phyloP scores from a whole-genome alignment of 2,329 filamentous ascomycete genomes.

The Fusarium tjaetaba region DNA sequence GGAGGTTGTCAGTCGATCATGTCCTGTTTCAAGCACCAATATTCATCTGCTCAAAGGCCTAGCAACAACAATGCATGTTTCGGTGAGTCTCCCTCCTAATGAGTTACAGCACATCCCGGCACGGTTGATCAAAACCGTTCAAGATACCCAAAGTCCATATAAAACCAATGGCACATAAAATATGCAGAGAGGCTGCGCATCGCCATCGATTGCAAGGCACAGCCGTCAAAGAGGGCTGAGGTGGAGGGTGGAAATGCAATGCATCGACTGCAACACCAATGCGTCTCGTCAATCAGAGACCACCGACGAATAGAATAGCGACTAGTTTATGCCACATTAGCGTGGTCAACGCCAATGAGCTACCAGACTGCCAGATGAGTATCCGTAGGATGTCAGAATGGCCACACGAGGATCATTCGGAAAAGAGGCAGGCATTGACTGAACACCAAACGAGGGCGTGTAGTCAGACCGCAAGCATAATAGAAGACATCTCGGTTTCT shows the following conservation, averaged over 20 bases:
- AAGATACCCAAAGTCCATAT: not conserved
- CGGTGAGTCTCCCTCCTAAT: not conserved
- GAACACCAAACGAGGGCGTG: not conserved
- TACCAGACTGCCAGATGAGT: not conserved
- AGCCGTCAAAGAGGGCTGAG: constrained; percentile 44
- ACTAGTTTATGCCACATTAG: not conserved
- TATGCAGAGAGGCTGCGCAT: constrained; percentile 36
- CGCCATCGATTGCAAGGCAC: constrained; percentile 40
- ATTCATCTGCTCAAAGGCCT: constrained; percentile 15
- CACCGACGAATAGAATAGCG: constrained; percentile 9
- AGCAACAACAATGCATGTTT: not conserved
- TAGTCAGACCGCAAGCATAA: not conserved
- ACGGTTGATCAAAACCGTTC: not conserved
- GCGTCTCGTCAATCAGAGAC: constrained; percentile 8
- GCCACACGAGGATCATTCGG: constrained; percentile 28
- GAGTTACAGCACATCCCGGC: not conserved
- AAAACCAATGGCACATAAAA: not conserved
- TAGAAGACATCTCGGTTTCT: not conserved
- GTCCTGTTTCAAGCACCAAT: not conserved
- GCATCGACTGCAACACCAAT: constrained; percentile 26
- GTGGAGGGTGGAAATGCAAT: constrained; percentile 42
- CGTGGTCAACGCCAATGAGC: constrained; percentile 6
- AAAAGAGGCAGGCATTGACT: constrained; percentile 3
- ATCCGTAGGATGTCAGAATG: not conserved
- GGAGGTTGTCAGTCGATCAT: constrained; percentile 8